Conservation (phyloP, 2,329 filamentous ascomycete species). For the Incumbomyces delicatus region DNA sequence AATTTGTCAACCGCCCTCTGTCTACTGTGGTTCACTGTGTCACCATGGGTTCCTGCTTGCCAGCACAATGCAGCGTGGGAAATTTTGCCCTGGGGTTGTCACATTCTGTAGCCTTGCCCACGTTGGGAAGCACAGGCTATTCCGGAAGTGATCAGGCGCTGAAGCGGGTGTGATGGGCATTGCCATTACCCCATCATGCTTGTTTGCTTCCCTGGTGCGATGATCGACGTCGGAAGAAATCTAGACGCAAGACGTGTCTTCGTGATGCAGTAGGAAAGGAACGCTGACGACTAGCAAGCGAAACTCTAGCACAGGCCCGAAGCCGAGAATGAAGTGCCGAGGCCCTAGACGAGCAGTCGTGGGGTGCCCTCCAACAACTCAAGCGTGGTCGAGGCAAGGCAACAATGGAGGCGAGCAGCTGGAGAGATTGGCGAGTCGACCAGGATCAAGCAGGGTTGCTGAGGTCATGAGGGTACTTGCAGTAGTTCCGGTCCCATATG, state of each 20-base stretch:
- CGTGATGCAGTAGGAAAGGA: background rate
- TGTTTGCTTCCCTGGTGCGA: background rate
- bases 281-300: background rate
- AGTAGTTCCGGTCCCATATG: background rate
- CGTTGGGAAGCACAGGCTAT: background rate
- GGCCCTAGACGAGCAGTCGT: background rate
- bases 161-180: background rate
- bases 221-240: slow-evolving; percentile 1
- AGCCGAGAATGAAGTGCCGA: background rate
- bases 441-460: background rate
- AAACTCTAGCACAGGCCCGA: background rate
- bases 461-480: slow-evolving; percentile 5
- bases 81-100: slow-evolving; percentile 4
- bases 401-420: background rate
- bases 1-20: slow-evolving; percentile 6
- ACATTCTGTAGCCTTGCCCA: background rate
- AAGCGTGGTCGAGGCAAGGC: background rate
- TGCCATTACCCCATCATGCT: background rate
- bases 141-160: background rate
- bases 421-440: background rate
- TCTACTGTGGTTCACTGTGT: slow-evolving; percentile 4
- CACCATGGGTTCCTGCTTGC: slow-evolving; percentile 2
- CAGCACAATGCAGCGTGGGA: background rate
- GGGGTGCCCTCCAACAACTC: background rate
- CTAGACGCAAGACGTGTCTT: background rate